These are phyloP conservation scores for Eutrema heterophyllum DNA, from an alignment of 345 rosid species.

Conservation along the genomic window DNA sequence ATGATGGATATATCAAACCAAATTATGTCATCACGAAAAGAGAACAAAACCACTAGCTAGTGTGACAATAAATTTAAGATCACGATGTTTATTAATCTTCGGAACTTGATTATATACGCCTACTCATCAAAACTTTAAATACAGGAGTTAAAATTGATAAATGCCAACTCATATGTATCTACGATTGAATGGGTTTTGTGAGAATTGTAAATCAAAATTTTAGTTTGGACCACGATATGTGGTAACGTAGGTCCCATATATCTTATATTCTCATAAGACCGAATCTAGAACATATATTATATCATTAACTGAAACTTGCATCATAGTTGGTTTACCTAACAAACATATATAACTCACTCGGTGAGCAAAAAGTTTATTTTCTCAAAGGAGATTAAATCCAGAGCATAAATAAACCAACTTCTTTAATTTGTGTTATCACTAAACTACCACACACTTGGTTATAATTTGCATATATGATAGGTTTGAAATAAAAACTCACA, in stretches of 20 bases:
- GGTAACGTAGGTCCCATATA: not conserved
- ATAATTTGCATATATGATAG: not conserved
- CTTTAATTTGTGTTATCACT: too few relatives aligned
- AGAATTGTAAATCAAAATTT: not conserved
- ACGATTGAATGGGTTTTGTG: not conserved
- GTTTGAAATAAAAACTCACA: not conserved
- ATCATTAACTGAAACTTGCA: not conserved
- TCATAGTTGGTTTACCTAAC: not conserved
- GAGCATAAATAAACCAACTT: too few relatives aligned
- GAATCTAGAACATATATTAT: not conserved
- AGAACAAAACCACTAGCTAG: not conserved
- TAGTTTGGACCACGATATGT: not conserved
- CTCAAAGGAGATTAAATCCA: too few relatives aligned
- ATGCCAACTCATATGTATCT: not conserved
- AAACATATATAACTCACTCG: too few relatives aligned
- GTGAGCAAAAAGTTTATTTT: not conserved
- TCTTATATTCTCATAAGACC: not conserved
- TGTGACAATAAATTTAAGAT: not conserved
- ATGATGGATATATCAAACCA: conserved; percentile 28
- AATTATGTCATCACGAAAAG: conserved; percentile 6
- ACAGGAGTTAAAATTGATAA: not conserved
- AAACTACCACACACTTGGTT: too few relatives aligned
- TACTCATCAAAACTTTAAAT: not conserved
- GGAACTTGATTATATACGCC: not conserved
- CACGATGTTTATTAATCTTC: not conserved